phyloP scores from a whole-genome alignment of 148 eudicot species.

The Arctostaphylos glauca region DNA sequence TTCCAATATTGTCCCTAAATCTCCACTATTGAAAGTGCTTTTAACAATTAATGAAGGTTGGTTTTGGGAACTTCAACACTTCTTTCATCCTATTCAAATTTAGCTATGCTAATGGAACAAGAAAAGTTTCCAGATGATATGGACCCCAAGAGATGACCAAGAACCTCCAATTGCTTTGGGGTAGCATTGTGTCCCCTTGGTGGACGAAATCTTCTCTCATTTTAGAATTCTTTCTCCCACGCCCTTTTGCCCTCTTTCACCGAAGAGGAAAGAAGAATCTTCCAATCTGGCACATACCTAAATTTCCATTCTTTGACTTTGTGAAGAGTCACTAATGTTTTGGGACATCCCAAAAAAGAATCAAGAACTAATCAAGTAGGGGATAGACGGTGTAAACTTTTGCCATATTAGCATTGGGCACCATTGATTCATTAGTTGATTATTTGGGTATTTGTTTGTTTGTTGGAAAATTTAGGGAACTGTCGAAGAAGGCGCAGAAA shows the following conservation, averaged over 20 bases:
- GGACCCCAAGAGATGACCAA: too few species aligned
- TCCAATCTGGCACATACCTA: too few species aligned
- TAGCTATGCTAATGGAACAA: too few species aligned
- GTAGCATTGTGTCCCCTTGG: too few species aligned
- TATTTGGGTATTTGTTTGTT: background rate
- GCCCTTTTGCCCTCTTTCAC: too few species aligned
- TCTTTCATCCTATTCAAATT: background rate
- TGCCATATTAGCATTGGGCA: background rate
- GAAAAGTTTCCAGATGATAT: too few species aligned
- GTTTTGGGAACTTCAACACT: background rate
- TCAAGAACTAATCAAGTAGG: background rate
- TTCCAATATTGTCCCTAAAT: background rate
- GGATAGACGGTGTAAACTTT: background rate
- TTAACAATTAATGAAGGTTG: background rate
- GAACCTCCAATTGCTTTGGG: too few species aligned
- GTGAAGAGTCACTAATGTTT: background rate
- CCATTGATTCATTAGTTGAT: background rate
- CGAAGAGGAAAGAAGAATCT: too few species aligned
- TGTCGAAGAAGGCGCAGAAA: constrained; percentile 93
- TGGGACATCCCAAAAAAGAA: background rate
- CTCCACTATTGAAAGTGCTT: background rate
- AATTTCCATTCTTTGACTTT: background rate
- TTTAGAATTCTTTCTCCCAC: too few species aligned
- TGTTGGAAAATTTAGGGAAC: constrained; percentile 53
- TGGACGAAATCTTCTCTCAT: too few species aligned